A percentile compares a stretch with the other conserved stretches of the same genome.
These are phyloP conservation scores for Asclepias syriaca DNA, from an alignment of 257 asterid genomes.

Conservation along the genomic window DNA sequence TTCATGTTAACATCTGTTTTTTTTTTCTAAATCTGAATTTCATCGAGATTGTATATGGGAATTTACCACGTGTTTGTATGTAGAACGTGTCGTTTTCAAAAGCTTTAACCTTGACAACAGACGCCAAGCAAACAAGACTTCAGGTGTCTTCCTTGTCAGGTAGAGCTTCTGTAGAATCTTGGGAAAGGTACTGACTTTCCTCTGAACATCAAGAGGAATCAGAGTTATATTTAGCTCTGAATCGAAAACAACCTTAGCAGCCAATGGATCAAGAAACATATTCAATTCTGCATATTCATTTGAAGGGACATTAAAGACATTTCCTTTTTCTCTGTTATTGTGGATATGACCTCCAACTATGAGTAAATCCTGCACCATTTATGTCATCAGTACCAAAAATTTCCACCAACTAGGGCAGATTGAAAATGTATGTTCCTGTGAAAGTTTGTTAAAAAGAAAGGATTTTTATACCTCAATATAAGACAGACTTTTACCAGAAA, in stretches of 20 bases:
- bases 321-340: conserved; percentile 40
- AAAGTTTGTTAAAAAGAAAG: no score
- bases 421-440: background rate
- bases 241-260: conserved; percentile 53
- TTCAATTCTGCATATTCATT: conserved; percentile 65
- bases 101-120: conserved; percentile 48
- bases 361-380: conserved; percentile 47
- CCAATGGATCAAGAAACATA: conserved; percentile 80
- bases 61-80: conserved; percentile 66
- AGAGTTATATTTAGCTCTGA: conserved; percentile 54
- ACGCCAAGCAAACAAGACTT: conserved; percentile 38
- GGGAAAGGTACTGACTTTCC: conserved; percentile 34
- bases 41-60: background rate
- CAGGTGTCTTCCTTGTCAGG: conserved; percentile 53
- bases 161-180: conserved; percentile 26
- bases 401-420: background rate
- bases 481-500: conserved; percentile 36
- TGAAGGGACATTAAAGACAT: conserved; percentile 53
- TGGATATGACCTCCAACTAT: conserved; percentile 73
- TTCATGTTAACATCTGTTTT: background rate
- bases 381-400: background rate
- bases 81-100: conserved; percentile 36
- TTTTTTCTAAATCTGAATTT: background rate
- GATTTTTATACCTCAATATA: conserved; percentile 45
- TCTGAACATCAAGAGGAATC: conserved; percentile 62